Evolutionary conservation across 441 rosid species (phyloP), one percentile per base, ranked within the genome.

Genomic region (Gossypium lobatum): DNA sequence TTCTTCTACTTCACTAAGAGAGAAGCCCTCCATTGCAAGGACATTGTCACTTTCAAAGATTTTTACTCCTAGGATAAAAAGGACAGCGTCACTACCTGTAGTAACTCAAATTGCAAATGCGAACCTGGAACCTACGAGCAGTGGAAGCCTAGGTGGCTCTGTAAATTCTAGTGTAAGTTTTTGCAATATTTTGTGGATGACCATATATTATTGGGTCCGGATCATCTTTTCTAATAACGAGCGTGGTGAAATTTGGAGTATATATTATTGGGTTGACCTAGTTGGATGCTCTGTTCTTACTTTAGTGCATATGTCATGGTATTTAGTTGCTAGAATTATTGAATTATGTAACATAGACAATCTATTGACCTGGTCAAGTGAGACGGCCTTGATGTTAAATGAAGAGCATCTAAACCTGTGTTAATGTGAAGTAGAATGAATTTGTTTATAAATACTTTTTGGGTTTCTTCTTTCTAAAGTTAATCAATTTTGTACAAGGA

Each of bases 81-180:
- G 93, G 82, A 83, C 97, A 46, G 90, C 97, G 10, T 95, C 98
- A 3, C 82, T 95, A 20, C 99, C 99, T 39, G 86, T 84, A 23
- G 86, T 84, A 20, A 86, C 90, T 77, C 80, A 88, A 1, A 58
- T 86, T 57, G 77, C 67, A 28, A 83, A 78, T 67, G 83, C 87
- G 37, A 85, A 80, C 73, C 73, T 80, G 8, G 96, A 87, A 70
- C 79, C 90, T 67, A 57, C 75, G 31, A 77, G 81, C 2, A 80
- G 83, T 52, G 93, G 87, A 79, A 81, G 77, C 81, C 23, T 59
- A 21, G 73, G 77, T 55, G 75, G 88, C 78, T 67, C 86, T 26
- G 83, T 74, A 59, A 83, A 78, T 75, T 84, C 91, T 77, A 85
- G 61, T 65, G 99, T 95, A 85, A 88, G 98, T 83, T 77, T 31